Percentiles rank a stretch among this genome's conserved stretches.
phyloP scores from a whole-genome alignment of 768 basidiomycete species.

The Suillus placidus region DNA sequence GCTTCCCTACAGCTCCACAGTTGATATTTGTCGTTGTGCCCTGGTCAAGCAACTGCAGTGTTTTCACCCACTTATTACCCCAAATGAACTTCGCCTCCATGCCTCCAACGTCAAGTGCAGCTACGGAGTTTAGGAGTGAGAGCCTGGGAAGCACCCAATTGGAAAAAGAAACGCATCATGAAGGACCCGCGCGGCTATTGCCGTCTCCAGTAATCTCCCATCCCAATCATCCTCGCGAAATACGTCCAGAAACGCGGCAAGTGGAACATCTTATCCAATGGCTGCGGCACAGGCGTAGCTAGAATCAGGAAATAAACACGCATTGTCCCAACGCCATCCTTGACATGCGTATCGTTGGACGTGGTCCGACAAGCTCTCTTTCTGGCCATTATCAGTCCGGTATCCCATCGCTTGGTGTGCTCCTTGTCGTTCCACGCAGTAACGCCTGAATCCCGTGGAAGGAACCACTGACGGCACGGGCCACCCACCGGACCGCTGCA shows the following conservation, averaged over 20 bases:
- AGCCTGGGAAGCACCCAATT: not conserved
- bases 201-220: conserved; percentile 50
- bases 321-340: conserved; percentile 55
- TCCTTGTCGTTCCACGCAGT: conserved; percentile 47
- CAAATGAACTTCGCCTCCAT: conserved; percentile 59
- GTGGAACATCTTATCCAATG: conserved; percentile 57
- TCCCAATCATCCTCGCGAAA: conserved; percentile 65
- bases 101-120: conserved; percentile 72
- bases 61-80: conserved; percentile 77
- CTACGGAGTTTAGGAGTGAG: conserved; percentile 38
- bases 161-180: conserved; percentile 52
- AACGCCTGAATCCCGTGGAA: conserved; percentile 51
- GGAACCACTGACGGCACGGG: conserved; percentile 71
- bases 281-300: conserved; percentile 36
- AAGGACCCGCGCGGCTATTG: conserved; percentile 67
- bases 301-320: conserved; percentile 85
- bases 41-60: conserved; percentile 67
- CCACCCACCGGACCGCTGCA: conserved; percentile 90
- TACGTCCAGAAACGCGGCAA: conserved; percentile 70
- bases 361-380: conserved; percentile 65
- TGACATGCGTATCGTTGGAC: conserved; percentile 54
- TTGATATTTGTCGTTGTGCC: conserved; percentile 58
- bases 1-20: conserved; percentile 34
- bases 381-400: conserved; percentile 42
- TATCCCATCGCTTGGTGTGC: conserved; percentile 59